These are phyloP conservation scores for Septoria linicola DNA, from an alignment of 2,329 filamentous ascomycete genomes.

Conservation along the genomic window DNA sequence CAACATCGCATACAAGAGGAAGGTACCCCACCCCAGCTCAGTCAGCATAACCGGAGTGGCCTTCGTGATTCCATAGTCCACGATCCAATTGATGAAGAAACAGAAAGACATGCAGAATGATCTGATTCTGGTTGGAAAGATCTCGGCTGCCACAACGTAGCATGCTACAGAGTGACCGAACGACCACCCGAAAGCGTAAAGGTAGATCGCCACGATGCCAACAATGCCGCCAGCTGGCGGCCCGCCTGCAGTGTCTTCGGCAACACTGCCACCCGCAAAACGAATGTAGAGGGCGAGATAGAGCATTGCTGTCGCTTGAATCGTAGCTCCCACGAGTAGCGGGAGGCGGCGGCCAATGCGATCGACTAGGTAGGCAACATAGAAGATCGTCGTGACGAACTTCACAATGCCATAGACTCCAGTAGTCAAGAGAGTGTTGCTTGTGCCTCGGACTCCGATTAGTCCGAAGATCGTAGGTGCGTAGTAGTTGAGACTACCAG, in stretches of 20 bases:
- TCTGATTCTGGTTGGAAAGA: constrained; percentile 24
- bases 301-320: constrained; percentile 24
- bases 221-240: constrained; percentile 24
- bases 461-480: constrained; percentile 22
- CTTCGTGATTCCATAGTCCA: constrained; percentile 26
- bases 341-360: constrained; percentile 25
- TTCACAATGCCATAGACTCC: constrained; percentile 29
- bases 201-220: constrained; percentile 23
- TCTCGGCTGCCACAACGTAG: constrained; percentile 26
- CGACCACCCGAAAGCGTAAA: constrained; percentile 26
- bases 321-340: constrained; percentile 21
- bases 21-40: constrained; percentile 24
- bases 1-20: constrained; percentile 24
- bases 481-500: constrained; percentile 23
- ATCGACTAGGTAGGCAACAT: constrained; percentile 25
- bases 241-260: constrained; percentile 10
- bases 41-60: constrained; percentile 25
- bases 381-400: constrained; percentile 24
- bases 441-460: constrained; percentile 19
- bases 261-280: constrained; percentile 10
- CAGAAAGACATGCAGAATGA: constrained; percentile 27
- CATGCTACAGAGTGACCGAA: constrained; percentile 25
- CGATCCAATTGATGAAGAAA: constrained; percentile 29
- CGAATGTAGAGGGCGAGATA: constrained; percentile 25
- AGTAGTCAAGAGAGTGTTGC: constrained; percentile 19